Base-by-base conservation (phyloP, 441 rosid genomes). In the Viola pubescens region DNA sequence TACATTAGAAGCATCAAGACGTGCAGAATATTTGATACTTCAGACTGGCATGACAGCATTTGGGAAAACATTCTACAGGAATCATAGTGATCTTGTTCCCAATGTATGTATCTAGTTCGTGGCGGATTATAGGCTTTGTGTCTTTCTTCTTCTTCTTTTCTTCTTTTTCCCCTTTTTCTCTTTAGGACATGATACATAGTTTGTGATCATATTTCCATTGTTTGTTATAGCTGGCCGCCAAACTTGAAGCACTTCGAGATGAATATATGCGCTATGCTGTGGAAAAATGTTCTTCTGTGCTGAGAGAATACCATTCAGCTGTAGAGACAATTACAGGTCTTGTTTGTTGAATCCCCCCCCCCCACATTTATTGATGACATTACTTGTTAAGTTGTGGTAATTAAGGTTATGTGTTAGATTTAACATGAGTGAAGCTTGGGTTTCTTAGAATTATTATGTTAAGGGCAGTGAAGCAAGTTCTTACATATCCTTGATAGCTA, bases 11-110 rank as follows among this genome's bases (percentile, higher is more conserved):
- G 95, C 98, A 75, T 94, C 97, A 39, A 82, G 85, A 63, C 82
- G 82, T 63, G 89, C 96, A 6, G 97, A 94, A 58, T 75, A 74
- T 79, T 74, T 94, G 72, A 89, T 94, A 74, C 82, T 94, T 68
- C 95, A 79, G 77, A 88, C 98, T 10, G 98, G 98, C 69, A 94
- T 94, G 98, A 86, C 98, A 47, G 94, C 94, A 52, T 88, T 89
- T 61, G 98, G 98, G 64, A 89, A 89, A 73, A 89, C 89, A 58
- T 86, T 80, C 80, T 94, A 86, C 78, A 81, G 95, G 72, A 81
- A 80, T 58, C 95, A 83, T 68, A 71, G 81, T 52, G 98, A 94
- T 79, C 96, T 94, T 52, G 86, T 88, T 64, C 96, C 97, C 45
- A 89, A 84, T 68, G 98, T 89, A 75, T 40, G 78, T 48, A 50